Evolutionary conservation across 228 moss, liverwort and hornwort genomes (phyloP).

Genomic region (Sphagnum magellanicum): DNA sequence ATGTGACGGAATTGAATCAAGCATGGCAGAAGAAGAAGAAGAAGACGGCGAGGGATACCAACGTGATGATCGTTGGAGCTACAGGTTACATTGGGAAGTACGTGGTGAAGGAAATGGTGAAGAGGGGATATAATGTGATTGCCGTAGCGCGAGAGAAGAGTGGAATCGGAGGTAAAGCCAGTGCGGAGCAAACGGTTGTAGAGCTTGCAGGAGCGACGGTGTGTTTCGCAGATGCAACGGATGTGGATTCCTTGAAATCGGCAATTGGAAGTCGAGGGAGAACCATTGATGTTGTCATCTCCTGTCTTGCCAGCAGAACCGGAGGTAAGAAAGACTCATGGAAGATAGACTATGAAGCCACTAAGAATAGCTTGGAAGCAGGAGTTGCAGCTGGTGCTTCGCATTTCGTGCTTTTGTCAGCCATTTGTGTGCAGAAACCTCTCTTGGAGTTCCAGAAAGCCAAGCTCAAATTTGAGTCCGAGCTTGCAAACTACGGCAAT

Average conservation of each 20-base stretch:
- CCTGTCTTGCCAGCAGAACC: slow-evolving; percentile 79
- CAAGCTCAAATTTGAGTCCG: slow-evolving; percentile 79
- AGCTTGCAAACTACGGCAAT: slow-evolving; percentile 44
- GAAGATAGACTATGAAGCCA: slow-evolving; percentile 84
- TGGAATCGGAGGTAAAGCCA: slow-evolving; percentile 73
- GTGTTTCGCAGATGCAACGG: slow-evolving; percentile 72
- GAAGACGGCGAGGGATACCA: slow-evolving; percentile 70
- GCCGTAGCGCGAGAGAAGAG: slow-evolving; percentile 82
- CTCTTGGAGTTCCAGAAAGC: slow-evolving; percentile 86
- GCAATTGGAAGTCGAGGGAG: slow-evolving; percentile 27
- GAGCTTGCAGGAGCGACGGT: slow-evolving; percentile 61
- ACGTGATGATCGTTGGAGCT: slow-evolving; percentile 77
- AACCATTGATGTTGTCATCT: slow-evolving; percentile 69
- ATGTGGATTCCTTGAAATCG: slow-evolving; percentile 36
- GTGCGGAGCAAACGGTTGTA: slow-evolving; percentile 35
- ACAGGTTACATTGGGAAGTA: slow-evolving; percentile 96
- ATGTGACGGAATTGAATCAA: slow-evolving; percentile 18
- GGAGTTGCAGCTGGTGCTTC: slow-evolving; percentile 63
- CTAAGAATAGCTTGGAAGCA: slow-evolving; percentile 76
- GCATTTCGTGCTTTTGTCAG: slow-evolving; percentile 93
- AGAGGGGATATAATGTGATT: slow-evolving; percentile 83
- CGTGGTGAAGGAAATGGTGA: slow-evolving; percentile 89
- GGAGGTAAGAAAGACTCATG: slow-evolving; percentile 95
- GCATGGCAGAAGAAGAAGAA: slow-evolving; percentile 24
- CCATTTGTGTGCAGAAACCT: slow-evolving; percentile 96